Evolutionary conservation across 352 stramenopile species (phyloP).

Genomic region (Phytophthora quininea): DNA sequence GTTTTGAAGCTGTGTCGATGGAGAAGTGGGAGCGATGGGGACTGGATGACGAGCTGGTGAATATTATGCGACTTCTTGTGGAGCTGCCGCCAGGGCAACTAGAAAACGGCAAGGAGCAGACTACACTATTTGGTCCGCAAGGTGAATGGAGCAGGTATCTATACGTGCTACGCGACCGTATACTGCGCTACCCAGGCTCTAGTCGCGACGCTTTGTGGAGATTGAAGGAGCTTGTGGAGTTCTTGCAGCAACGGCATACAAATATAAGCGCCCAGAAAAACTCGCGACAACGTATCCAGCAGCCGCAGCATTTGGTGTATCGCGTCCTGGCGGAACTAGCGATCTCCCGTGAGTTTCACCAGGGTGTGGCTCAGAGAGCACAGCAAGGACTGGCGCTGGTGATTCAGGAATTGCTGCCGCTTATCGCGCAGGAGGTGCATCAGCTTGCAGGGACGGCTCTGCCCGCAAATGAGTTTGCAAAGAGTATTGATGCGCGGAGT

Average conservation of each 20-base stretch:
- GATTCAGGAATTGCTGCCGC: conserved; percentile 47
- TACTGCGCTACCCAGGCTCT: conserved; percentile 42
- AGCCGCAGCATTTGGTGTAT: conserved; percentile 51
- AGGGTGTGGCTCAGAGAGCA: conserved; percentile 27
- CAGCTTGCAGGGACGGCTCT: conserved; percentile 15
- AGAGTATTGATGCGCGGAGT: background rate
- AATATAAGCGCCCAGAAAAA: background rate
- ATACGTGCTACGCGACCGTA: conserved; percentile 57
- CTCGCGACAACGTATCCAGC: conserved; percentile 2
- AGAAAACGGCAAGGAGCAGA: background rate
- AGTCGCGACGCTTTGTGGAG: conserved; percentile 38
- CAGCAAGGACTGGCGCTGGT: conserved; percentile 42
- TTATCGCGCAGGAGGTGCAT: conserved; percentile 48
- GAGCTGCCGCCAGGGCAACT: conserved; percentile 5
- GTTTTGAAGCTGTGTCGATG: conserved; percentile 48
- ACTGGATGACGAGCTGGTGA: conserved; percentile 42
- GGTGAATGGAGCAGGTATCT: conserved; percentile 68
- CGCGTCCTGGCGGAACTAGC: conserved; percentile 58
- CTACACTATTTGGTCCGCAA: conserved; percentile 32
- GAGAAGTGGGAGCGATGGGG: conserved; percentile 58
- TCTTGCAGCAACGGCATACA: conserved; percentile 21
- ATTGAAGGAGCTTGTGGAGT: conserved; percentile 44
- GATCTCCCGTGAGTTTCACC: conserved; percentile 60
- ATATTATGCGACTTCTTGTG: conserved; percentile 37
- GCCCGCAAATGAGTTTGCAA: conserved; percentile 1